Conservation (phyloP, 1,139 yeast species). For the Yamadazyma kanchanaburiensis region DNA sequence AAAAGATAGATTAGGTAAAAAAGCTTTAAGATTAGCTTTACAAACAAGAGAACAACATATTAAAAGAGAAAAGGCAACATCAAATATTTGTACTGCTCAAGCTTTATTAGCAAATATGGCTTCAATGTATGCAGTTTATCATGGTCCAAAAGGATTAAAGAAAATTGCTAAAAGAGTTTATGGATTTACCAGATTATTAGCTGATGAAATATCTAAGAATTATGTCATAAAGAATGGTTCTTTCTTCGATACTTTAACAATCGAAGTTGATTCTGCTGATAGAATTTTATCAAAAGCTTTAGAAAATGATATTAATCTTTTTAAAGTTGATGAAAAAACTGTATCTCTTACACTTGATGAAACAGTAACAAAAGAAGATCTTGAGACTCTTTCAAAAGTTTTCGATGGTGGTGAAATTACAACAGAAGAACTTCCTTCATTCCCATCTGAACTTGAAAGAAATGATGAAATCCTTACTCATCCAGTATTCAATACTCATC, state of each 20-base stretch:
- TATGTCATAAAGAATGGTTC: slow-evolving; percentile 55
- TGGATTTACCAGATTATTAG: slow-evolving; percentile 72
- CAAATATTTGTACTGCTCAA: slow-evolving; percentile 97
- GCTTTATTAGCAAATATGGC: slow-evolving; percentile 94
- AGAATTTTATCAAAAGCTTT: slow-evolving; percentile 58
- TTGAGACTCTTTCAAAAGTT: slow-evolving; percentile 52
- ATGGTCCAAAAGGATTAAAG: slow-evolving; percentile 88
- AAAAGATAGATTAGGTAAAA: slow-evolving; percentile 85
- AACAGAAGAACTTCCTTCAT: slow-evolving; percentile 41
- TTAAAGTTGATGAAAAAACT: slow-evolving; percentile 58
- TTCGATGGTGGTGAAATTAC: slow-evolving; percentile 42
- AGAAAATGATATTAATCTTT: slow-evolving; percentile 65
- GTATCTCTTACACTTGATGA: slow-evolving; percentile 85
- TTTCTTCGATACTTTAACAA: slow-evolving; percentile 88
- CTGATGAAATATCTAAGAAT: slow-evolving; percentile 45
- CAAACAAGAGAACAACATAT: slow-evolving; percentile 99
- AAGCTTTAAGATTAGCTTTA: slow-evolving; percentile 85
- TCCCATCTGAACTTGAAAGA: slow-evolving; percentile 58
- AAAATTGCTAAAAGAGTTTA: slow-evolving; percentile 76
- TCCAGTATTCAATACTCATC: slow-evolving; percentile 82
- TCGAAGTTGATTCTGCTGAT: slow-evolving; percentile 58
- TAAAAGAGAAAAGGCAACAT: slow-evolving; percentile 95
- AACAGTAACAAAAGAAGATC: slow-evolving; percentile 66
- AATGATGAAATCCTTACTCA: slow-evolving; percentile 62
- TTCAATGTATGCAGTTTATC: slow-evolving; percentile 94